phyloP scores from a whole-genome alignment of 2,329 filamentous ascomycete species.

The Hymenoscyphus occultus region DNA sequence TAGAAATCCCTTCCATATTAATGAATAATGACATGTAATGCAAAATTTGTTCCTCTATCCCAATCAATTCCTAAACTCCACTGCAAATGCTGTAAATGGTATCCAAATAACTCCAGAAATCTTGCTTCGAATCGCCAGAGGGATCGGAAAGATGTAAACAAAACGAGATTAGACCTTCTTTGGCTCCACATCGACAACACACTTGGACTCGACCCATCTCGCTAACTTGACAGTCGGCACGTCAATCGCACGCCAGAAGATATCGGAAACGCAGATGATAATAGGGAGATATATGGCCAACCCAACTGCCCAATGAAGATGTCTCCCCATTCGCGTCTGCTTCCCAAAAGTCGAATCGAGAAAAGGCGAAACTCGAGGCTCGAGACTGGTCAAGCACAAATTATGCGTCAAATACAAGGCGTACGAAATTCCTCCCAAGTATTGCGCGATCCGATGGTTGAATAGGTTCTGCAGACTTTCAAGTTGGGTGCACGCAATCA shows the following conservation, averaged over 20 bases:
- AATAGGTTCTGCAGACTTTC: slow-evolving; percentile 43
- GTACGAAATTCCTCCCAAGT: slow-evolving; percentile 55
- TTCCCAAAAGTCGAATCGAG: slow-evolving; percentile 24
- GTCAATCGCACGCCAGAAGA: slow-evolving; percentile 59
- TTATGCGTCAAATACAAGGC: slow-evolving; percentile 59
- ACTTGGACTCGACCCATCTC: slow-evolving; percentile 43
- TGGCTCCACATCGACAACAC: slow-evolving; percentile 22
- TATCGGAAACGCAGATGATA: slow-evolving; percentile 50
- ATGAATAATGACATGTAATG: not conserved
- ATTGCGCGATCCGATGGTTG: slow-evolving; percentile 48
- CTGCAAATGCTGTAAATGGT: not conserved
- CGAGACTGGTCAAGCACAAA: slow-evolving; percentile 41
- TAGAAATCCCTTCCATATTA: not conserved
- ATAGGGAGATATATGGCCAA: slow-evolving; percentile 46
- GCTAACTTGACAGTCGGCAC: slow-evolving; percentile 48
- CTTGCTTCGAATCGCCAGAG: not conserved
- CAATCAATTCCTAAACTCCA: not conserved
- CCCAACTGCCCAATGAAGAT: slow-evolving; percentile 36
- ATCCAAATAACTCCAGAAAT: not conserved
- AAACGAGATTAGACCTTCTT: slow-evolving; percentile 15
- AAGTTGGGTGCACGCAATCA: slow-evolving; percentile 37
- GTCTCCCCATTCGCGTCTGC: slow-evolving; percentile 25
- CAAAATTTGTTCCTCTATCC: not conserved
- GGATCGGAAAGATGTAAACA: not conserved
- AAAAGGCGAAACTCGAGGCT: slow-evolving; percentile 28